Evolutionary conservation across 768 basidiomycete genomes (phyloP).

Genomic region (Russula abietina): DNA sequence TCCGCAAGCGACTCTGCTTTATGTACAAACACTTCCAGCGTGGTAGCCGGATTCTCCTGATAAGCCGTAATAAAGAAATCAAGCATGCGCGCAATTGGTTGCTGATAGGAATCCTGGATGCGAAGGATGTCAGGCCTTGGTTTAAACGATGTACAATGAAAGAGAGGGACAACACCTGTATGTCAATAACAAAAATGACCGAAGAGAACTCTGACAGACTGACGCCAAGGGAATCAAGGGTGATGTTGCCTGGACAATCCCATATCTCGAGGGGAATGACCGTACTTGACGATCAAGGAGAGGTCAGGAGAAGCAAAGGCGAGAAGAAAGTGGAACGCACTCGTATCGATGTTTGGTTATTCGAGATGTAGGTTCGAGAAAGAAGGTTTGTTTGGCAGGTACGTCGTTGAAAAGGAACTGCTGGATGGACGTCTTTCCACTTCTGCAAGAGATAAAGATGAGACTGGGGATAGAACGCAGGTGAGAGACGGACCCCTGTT

Average conservation of each 20-base stretch:
- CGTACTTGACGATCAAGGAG: slow-evolving; percentile 46
- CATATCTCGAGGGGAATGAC: slow-evolving; percentile 91
- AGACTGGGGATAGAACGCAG: background rate
- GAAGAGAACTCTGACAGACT: slow-evolving; percentile 76
- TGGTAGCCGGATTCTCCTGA: slow-evolving; percentile 66
- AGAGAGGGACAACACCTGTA: slow-evolving; percentile 54
- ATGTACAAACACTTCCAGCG: slow-evolving; percentile 90
- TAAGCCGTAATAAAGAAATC: slow-evolving; percentile 76
- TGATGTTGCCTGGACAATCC: slow-evolving; percentile 88
- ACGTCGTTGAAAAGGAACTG: slow-evolving; percentile 88
- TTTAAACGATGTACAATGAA: background rate
- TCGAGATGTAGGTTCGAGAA: slow-evolving; percentile 80
- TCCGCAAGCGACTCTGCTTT: slow-evolving; percentile 90
- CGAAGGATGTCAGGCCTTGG: background rate
- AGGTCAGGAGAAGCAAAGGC: slow-evolving; percentile 1
- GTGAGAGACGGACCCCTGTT: slow-evolving; percentile 48
- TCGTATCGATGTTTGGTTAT: slow-evolving; percentile 71
- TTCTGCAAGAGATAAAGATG: slow-evolving; percentile 40
- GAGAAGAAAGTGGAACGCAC: slow-evolving; percentile 44
- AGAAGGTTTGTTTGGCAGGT: slow-evolving; percentile 80
- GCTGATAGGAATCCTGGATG: slow-evolving; percentile 71
- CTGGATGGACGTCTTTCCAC: slow-evolving; percentile 88
- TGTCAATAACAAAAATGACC: slow-evolving; percentile 92
- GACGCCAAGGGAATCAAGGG: slow-evolving; percentile 69
- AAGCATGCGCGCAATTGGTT: slow-evolving; percentile 75